Evolutionary conservation across 495 filamentous ascomycete species (phyloP).

Genomic region (Rhizodiscina lignyota): DNA sequence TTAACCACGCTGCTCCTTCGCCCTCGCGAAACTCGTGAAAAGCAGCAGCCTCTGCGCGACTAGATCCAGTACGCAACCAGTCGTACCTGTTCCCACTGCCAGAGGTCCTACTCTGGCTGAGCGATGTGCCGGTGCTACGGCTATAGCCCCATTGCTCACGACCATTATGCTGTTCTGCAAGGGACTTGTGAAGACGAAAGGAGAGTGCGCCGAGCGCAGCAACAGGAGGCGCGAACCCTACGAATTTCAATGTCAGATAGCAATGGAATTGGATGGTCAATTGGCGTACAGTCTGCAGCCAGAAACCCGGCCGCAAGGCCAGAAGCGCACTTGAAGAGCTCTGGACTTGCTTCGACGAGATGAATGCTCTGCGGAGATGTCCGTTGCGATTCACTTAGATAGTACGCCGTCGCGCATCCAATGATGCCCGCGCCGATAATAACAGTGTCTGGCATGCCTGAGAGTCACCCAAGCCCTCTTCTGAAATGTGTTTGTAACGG

Average conservation of each 20-base stretch:
- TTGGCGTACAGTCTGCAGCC: slow-evolving; percentile 45
- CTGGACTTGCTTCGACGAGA: slow-evolving; percentile 46
- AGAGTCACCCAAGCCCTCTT: no score
- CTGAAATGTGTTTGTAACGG: no score
- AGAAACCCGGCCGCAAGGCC: slow-evolving; percentile 62
- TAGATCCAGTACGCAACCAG: slow-evolving; percentile 46
- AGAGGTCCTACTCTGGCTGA: slow-evolving; percentile 22
- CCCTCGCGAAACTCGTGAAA: slow-evolving; percentile 9
- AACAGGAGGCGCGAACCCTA: slow-evolving; percentile 27
- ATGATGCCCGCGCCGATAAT: slow-evolving; percentile 72
- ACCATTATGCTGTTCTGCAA: slow-evolving; percentile 43
- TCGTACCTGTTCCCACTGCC: slow-evolving; percentile 25
- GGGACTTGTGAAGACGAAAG: slow-evolving; percentile 46
- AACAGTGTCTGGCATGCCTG: slow-evolving; percentile 29
- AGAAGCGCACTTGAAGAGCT: slow-evolving; percentile 56
- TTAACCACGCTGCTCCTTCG: slow-evolving; percentile 43
- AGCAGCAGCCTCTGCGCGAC: slow-evolving; percentile 39
- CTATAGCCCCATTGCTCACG: slow-evolving; percentile 52
- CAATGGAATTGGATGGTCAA: background rate
- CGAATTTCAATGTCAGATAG: background rate
- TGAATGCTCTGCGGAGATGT: slow-evolving; percentile 40
- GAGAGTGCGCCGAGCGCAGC: slow-evolving; percentile 45
- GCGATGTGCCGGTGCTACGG: slow-evolving; percentile 34
- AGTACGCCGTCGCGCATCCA: slow-evolving; percentile 61
- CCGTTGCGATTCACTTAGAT: slow-evolving; percentile 37